phyloP scores from a whole-genome alignment of 768 basidiomycete genomes.

The Austroboletus festivus region DNA sequence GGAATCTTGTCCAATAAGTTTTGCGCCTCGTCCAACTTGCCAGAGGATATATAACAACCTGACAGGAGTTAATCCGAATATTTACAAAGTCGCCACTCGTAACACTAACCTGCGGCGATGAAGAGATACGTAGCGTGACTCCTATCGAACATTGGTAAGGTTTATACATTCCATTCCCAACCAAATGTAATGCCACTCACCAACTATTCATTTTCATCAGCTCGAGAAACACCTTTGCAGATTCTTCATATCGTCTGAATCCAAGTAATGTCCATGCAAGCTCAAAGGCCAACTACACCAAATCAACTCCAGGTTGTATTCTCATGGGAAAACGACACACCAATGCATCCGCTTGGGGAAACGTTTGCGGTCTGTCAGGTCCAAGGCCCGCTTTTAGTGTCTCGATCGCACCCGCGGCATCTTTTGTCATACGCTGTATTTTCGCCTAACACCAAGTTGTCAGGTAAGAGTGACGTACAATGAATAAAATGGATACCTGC shows the following conservation, averaged over 20 bases:
- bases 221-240: conserved; percentile 61
- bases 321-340: conserved; percentile 33
- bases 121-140: conserved; percentile 79
- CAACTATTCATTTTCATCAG: conserved; percentile 70
- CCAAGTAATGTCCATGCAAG: conserved; percentile 73
- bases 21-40: conserved; percentile 57
- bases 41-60: conserved; percentile 64
- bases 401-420: conserved; percentile 62
- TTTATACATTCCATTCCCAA: background rate
- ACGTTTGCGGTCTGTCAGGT: conserved; percentile 48
- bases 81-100: background rate
- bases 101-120: conserved; percentile 58
- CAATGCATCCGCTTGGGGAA: conserved; percentile 70
- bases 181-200: conserved; percentile 33
- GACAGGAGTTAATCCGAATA: conserved; percentile 1
- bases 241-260: conserved; percentile 61
- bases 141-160: conserved; percentile 36
- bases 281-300: conserved; percentile 64
- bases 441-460: conserved; percentile 50
- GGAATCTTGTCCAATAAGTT: conserved; percentile 62
- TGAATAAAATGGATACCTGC: conserved; percentile 30
- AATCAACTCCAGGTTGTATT: too few relatives aligned
- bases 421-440: conserved; percentile 66
- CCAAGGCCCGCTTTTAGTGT: conserved; percentile 58
- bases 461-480: background rate